Conservation (phyloP, 148 eudicot species). For the Vaccinium darrowii region DNA sequence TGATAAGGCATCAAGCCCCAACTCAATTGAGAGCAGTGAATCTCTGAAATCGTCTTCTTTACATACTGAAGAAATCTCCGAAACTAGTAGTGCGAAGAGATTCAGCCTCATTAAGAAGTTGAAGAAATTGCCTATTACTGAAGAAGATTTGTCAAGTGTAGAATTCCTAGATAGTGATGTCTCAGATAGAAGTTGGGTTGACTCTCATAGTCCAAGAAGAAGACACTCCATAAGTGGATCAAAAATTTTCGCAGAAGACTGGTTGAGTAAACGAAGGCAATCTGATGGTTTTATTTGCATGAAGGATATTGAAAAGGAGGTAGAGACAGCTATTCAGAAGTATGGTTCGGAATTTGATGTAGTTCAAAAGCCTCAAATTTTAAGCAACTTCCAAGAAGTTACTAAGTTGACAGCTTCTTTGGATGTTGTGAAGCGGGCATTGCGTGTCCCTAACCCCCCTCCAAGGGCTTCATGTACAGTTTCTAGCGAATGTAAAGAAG, state of each 20-base stretch:
- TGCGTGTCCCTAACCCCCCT: constrained; percentile 83
- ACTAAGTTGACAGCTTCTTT: constrained; percentile 30
- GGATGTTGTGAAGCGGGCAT: constrained; percentile 59
- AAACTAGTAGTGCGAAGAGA: constrained; percentile 38
- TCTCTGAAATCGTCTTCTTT: constrained; percentile 26
- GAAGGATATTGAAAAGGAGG: constrained; percentile 43
- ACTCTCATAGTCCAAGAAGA: constrained; percentile 32
- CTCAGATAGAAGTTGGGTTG: constrained; percentile 31
- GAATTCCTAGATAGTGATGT: constrained; percentile 18
- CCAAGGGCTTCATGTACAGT: constrained; percentile 59
- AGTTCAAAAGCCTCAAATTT: constrained; percentile 25
- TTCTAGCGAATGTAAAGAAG: constrained; percentile 29
- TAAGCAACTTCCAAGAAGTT: constrained; percentile 21
- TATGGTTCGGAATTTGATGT: constrained; percentile 23
- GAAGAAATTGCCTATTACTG: constrained; percentile 58
- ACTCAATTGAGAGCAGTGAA: constrained; percentile 27
- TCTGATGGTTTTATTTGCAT: constrained; percentile 66
- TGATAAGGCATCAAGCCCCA: constrained; percentile 34
- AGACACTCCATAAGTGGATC: constrained; percentile 73
- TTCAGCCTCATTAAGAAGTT: constrained; percentile 46
- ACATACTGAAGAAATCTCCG: constrained; percentile 36
- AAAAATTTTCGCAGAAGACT: constrained; percentile 48
- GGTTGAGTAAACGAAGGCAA: constrained; percentile 50
- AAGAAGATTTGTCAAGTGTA: constrained; percentile 44
- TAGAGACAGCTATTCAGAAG: constrained; percentile 29